These are phyloP conservation scores for Alliaria petiolata DNA, from an alignment of 345 rosid genomes.

Conservation along the genomic window DNA sequence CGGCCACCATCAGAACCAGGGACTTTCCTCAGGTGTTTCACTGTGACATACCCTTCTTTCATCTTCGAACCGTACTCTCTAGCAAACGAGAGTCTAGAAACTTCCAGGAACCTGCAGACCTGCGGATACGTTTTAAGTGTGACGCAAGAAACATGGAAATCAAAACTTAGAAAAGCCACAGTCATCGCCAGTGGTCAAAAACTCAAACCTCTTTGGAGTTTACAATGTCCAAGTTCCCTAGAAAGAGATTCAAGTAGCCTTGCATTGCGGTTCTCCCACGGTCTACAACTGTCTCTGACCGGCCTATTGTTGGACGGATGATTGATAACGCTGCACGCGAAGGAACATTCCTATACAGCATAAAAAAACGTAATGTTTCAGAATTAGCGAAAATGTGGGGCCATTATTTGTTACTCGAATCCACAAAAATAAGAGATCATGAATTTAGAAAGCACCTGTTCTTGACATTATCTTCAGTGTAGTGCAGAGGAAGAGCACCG, in stretches of 20 bases:
- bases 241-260: slow-evolving; percentile 79
- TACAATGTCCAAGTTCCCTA: slow-evolving; percentile 79
- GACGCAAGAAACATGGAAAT: slow-evolving; percentile 11
- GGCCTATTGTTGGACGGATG: slow-evolving; percentile 63
- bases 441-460: slow-evolving; percentile 41
- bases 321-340: slow-evolving; percentile 74
- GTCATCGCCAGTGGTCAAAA: too few relatives aligned
- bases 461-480: slow-evolving; percentile 59
- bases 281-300: slow-evolving; percentile 62
- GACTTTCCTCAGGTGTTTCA: slow-evolving; percentile 53
- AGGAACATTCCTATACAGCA: slow-evolving; percentile 60
- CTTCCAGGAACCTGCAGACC: slow-evolving; percentile 95
- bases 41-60: slow-evolving; percentile 87
- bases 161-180: background rate
- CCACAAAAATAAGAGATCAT: background rate
- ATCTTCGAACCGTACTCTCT: slow-evolving; percentile 78
- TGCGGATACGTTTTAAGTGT: slow-evolving; percentile 23
- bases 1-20: slow-evolving; percentile 24
- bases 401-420: background rate
- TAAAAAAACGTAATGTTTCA: background rate
- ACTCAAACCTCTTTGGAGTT: slow-evolving; percentile 76
- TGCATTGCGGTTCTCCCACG: slow-evolving; percentile 84
- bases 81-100: slow-evolving; percentile 78
- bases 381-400: too few relatives aligned
- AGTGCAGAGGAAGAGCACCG: slow-evolving; percentile 64